Evolutionary conservation across 2,329 filamentous ascomycete species (phyloP).

Genomic region (Pseudogymnoascus sp.): DNA sequence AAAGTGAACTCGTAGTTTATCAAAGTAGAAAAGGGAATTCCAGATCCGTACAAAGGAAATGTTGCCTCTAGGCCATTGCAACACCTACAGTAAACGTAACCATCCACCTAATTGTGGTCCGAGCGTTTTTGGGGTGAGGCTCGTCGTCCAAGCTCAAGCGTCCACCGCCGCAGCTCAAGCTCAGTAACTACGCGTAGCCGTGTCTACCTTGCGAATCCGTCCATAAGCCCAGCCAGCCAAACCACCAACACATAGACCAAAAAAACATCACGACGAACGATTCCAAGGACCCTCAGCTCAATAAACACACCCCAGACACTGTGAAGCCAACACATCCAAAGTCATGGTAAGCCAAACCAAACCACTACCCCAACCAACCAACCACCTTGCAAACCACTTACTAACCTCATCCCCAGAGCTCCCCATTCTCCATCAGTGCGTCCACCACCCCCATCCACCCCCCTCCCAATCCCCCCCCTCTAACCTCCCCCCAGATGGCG

Average conservation of each 20-base stretch:
- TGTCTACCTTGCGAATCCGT: slow-evolving; percentile 27
- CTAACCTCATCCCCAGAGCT: slow-evolving; percentile 54
- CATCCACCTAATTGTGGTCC: slow-evolving; percentile 7
- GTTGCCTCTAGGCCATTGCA: not conserved
- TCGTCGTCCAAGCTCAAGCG: slow-evolving; percentile 7
- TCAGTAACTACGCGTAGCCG: slow-evolving; percentile 20
- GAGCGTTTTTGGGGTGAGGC: slow-evolving; percentile 10
- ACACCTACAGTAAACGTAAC: not conserved
- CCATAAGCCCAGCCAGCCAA: slow-evolving; percentile 13
- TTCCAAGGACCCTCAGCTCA: not conserved
- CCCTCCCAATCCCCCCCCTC: slow-evolving; percentile 15
- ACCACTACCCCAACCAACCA: not conserved
- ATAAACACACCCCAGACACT: not conserved
- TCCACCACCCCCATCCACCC: slow-evolving; percentile 16
- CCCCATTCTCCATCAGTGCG: slow-evolving; percentile 93
- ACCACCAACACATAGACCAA: slow-evolving; percentile 3
- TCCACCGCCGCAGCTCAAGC: slow-evolving; percentile 8
- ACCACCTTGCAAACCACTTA: slow-evolving; percentile 22
- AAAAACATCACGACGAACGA: slow-evolving; percentile 1
- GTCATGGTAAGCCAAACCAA: slow-evolving; percentile 25
- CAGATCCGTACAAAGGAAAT: not conserved
- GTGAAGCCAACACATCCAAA: slow-evolving; percentile 15
- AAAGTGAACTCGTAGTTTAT: not conserved
- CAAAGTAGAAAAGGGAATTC: not conserved
- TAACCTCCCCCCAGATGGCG: slow-evolving; percentile 56